Percentiles rank a stretch among this genome's conserved stretches.
Conservation (phyloP, 1,139 yeast species). For the Taphrina populina region DNA sequence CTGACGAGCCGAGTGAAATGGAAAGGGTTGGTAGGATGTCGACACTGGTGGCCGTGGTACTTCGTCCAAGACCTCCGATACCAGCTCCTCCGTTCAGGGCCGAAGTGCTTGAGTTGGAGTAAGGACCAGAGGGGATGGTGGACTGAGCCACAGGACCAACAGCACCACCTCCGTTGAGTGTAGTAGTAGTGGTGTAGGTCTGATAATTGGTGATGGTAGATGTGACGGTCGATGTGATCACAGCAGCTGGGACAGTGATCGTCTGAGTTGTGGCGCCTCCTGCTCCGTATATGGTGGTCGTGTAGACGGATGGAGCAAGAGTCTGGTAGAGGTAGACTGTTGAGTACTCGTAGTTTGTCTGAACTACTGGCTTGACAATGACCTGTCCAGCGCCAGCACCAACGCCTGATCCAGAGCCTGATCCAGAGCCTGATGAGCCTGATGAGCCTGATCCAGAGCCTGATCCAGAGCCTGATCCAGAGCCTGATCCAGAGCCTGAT, state of each 20-base stretch:
- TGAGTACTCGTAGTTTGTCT: neutral
- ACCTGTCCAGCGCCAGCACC: too few relatives aligned
- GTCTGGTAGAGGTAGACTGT: neutral
- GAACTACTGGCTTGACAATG: too few relatives aligned
- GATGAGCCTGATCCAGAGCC: neutral
- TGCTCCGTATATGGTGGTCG: neutral
- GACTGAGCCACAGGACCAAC: neutral
- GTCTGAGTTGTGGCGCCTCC: neutral
- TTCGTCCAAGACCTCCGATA: slow-evolving; percentile 4
- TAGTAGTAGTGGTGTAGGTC: neutral
- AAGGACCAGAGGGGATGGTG: neutral
- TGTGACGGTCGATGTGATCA: neutral
- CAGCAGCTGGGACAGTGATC: slow-evolving; percentile 10
- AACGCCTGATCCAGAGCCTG: too few relatives aligned
- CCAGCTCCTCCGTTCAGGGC: neutral
- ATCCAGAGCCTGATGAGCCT: too few relatives aligned
- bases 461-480: neutral
- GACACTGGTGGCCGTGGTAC: neutral
- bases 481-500: neutral
- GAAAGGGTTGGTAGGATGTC: too few relatives aligned
- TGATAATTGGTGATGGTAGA: neutral
- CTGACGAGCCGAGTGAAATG: too few relatives aligned
- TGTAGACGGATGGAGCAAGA: neutral
- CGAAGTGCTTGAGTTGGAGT: neutral
- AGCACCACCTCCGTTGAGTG: neutral